Evolutionary conservation across 2,329 filamentous ascomycete species (phyloP), one percentile per base, ranked within the genome.

Genomic region (Westerdykella ornata): DNA sequence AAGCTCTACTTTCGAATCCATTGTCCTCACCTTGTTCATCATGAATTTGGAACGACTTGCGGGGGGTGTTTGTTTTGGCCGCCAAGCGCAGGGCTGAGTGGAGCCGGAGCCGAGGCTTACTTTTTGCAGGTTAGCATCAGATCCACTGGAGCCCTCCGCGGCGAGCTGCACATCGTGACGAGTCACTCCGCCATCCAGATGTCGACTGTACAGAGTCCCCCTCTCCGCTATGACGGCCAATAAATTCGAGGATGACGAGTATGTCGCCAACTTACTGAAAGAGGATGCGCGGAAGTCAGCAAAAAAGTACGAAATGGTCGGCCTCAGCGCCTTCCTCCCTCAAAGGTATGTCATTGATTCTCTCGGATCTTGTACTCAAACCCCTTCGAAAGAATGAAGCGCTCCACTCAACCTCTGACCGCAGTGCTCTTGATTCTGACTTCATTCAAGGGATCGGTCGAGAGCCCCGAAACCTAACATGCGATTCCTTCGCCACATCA

Each of bases 401-500:
- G 22, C 8, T 26, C 8, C 7, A 26, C 3, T n/a, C 22, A 45
- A 45, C 41, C 43, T 18, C 32, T 38, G 18, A 39, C 35, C 32
- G 37, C 38, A 26, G 20, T 16, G 5, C 30, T 8, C 19, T 9
- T 6, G 9, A n/a, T 20, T 19, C 36, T 49, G 14, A 48, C 35
- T 40, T 17, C 15, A 13, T 2, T 3, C 16, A 12, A 65, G 88
- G 79, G 57, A 78, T 81, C 43, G 76, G 35, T 77, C 77, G 52
- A 78, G 82, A 39, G 78, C 76, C 48, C 87, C 86, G 1, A 96
- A 90, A 62, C 89, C 90, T 3, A 97, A 98, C 57, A 96, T 86
- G 0, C 78, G 85, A 26, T 97, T 97, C 61, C 70, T 98, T 32
- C 82, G 82, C 43, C 84, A 92, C 56, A 85, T 97, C 42, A 87